These are phyloP conservation scores for Colletotrichum camelliae DNA, from an alignment of 2,329 filamentous ascomycete species.

Conservation along the genomic window DNA sequence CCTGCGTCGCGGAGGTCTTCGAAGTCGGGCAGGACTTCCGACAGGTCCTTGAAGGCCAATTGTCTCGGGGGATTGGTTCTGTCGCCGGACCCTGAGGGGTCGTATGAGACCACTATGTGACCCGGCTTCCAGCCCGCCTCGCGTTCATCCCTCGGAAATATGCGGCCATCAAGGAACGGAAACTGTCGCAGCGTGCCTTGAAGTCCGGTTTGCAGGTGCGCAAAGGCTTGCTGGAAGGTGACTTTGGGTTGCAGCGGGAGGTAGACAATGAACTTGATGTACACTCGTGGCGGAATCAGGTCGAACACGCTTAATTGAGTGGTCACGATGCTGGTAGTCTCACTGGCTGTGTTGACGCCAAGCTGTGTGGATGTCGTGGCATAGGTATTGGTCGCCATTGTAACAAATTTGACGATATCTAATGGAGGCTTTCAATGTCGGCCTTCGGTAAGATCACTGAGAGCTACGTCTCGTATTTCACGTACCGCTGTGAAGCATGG, in stretches of 20 bases:
- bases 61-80: neutral
- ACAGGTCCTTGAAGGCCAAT: constrained; percentile 32
- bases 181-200: constrained; percentile 38
- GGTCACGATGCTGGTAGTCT: neutral
- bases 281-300: neutral
- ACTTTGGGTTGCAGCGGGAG: constrained; percentile 33
- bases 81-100: constrained; percentile 3
- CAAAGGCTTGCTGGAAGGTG: constrained; percentile 33
- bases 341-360: neutral
- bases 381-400: neutral
- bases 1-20: constrained; percentile 20
- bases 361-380: neutral
- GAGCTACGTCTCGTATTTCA: neutral
- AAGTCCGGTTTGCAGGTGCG: constrained; percentile 37
- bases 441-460: neutral
- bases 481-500: neutral
- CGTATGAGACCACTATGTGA: constrained; percentile 24
- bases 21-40: constrained; percentile 27
- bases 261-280: constrained; percentile 29
- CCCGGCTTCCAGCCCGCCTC: constrained; percentile 33
- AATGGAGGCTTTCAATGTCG: neutral
- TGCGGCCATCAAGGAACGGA: constrained; percentile 39
- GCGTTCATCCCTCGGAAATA: constrained; percentile 34
- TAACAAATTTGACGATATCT: neutral
- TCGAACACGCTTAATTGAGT: neutral